Conservation (phyloP, 257 asterid species). For the Scutellaria galericulata region DNA sequence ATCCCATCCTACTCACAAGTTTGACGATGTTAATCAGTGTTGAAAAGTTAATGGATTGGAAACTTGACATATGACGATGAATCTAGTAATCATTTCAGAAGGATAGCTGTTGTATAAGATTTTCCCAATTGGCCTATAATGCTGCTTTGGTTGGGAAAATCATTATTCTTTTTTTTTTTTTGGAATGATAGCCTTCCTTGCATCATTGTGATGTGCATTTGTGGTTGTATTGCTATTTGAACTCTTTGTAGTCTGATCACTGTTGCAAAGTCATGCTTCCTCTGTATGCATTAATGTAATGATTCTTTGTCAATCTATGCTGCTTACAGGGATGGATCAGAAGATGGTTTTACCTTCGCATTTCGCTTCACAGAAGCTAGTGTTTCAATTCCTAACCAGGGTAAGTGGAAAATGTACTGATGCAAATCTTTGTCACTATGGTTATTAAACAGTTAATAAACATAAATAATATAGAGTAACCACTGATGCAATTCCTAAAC, state of each 20-base stretch:
- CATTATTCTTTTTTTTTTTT: background rate
- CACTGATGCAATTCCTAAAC: no score
- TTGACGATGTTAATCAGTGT: slow-evolving; percentile 18
- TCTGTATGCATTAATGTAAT: slow-evolving; percentile 28
- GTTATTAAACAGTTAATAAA: background rate
- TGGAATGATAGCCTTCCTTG: slow-evolving; percentile 30
- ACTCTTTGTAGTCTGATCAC: slow-evolving; percentile 11
- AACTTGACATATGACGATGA: no score
- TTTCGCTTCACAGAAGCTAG: slow-evolving; percentile 97
- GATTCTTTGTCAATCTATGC: slow-evolving; percentile 33
- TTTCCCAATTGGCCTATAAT: slow-evolving; percentile 24
- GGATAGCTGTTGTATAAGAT: slow-evolving; percentile 9
- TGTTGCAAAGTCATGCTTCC: slow-evolving; percentile 24
- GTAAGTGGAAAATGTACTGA: slow-evolving; percentile 47
- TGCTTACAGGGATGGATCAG: slow-evolving; percentile 81
- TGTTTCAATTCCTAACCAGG: slow-evolving; percentile 77
- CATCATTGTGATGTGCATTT: slow-evolving; percentile 29
- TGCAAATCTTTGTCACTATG: slow-evolving; percentile 26
- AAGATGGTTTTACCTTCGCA: slow-evolving; percentile 93
- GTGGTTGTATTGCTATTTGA: slow-evolving; percentile 28
- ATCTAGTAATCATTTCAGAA: slow-evolving; percentile 10
- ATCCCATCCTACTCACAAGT: slow-evolving; percentile 14
- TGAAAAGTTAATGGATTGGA: slow-evolving; percentile 24
- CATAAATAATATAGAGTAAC: no score
- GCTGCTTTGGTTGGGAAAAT: slow-evolving; percentile 29